Conservation (phyloP, 306 rosid genomes). For the Trifolium pratense region DNA sequence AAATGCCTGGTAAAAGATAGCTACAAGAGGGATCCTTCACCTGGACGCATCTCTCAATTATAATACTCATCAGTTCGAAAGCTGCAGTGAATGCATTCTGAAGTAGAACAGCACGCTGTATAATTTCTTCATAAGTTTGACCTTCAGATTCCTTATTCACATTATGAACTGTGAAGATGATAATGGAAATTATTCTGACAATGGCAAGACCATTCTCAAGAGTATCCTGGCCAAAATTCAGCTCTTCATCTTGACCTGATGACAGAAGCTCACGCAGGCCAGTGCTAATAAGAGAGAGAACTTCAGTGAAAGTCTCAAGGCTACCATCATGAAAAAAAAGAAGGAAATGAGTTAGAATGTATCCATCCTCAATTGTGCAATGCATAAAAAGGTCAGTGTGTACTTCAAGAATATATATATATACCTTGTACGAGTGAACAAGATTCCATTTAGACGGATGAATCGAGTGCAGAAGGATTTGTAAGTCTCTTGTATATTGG, state of each 20-base stretch:
- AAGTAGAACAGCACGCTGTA: constrained; percentile 83
- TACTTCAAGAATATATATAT: constrained; percentile 19
- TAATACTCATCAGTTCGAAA: constrained; percentile 77
- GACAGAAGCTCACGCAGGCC: constrained; percentile 68
- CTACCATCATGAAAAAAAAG: constrained; percentile 48
- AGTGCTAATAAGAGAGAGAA: constrained; percentile 66
- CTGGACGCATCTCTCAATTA: constrained; percentile 75
- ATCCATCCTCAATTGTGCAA: constrained; percentile 8
- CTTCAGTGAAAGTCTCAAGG: constrained; percentile 86
- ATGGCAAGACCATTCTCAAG: constrained; percentile 72
- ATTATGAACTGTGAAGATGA: constrained; percentile 77
- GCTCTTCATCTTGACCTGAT: constrained; percentile 72
- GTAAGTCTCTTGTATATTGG: constrained; percentile 53
- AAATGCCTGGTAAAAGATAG: constrained; percentile 83
- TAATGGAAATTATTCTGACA: constrained; percentile 74
- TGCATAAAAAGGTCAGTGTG: background rate
- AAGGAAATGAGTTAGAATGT: constrained; percentile 29
- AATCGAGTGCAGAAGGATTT: constrained; percentile 72
- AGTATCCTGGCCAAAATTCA: constrained; percentile 68
- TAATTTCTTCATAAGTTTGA: constrained; percentile 90
- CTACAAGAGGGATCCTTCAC: constrained; percentile 73
- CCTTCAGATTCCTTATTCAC: constrained; percentile 85
- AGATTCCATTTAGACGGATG: constrained; percentile 93
- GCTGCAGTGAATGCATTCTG: constrained; percentile 87
- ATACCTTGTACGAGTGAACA: constrained; percentile 93